Evolutionary conservation across 176 grass and related monocot species (phyloP), one percentile per base, ranked within the genome.

Genomic region (Neostapfia colusana): DNA sequence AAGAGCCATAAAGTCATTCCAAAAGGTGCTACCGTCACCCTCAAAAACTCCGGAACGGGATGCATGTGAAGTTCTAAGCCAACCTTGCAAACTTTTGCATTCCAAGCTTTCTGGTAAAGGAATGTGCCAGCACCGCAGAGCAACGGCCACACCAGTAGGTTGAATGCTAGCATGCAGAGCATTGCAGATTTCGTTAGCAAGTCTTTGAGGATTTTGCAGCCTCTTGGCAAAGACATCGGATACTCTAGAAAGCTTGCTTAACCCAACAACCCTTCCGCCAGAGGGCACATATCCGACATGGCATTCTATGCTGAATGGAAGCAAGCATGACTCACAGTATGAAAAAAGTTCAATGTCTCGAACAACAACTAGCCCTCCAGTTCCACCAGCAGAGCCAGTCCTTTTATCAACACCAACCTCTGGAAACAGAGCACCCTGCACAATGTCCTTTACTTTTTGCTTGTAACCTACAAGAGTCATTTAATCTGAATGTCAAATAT

Each of bases 231-330:
- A 99, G 50, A 95, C 82, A 42, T 99, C 96, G 25, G 89, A 70
- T 85, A 99, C 96, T 79, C 96, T 86, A 35, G 96, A 92, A 63
- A 99, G 89, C 78, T 99, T 99, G 87, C 96, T 99, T 75, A 99
- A 83, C 21, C 96, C 96, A 75, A 99, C 85, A 24, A 99, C 92
- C 54, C 87, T 82, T 79, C 87, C 84, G 55, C 77, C 85, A 0
- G 92, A 92, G 41, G 96, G 89, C 18, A 92, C 82, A 83, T 99
- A 99, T 12, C 96, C 92, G 79, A 99, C 87, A 90, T 99, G 96
- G 70, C 89, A 95, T 0, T 82, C 85, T 75, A 92, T 78, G 53
- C 85, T 84, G 81, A 99, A 99, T 27, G 96, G 96, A 84, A 99
- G 92, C 67, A 99, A 79, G 86, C 96, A 99, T 31, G 87, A 99